A percentile compares a stretch with the other conserved stretches of the same genome.
These are phyloP conservation scores for Chytriomyces sp. DNA, from an alignment of 192 early-diverging fungal genomes.

Conservation along the genomic window DNA sequence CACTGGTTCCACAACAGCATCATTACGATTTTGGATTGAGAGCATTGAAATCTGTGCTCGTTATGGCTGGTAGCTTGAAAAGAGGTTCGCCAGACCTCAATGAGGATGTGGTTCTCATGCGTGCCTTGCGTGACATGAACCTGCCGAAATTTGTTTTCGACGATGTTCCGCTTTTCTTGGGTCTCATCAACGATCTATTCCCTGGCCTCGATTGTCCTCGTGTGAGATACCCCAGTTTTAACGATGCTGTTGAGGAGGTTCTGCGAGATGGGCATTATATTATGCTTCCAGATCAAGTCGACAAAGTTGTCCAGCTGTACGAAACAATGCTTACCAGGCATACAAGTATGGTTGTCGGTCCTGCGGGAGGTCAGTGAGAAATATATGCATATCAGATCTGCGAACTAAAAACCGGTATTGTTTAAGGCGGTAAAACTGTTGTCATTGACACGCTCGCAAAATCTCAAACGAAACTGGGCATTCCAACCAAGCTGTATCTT, in stretches of 20 bases:
- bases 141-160: conserved; percentile 70
- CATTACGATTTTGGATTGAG: conserved; percentile 69
- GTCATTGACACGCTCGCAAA: conserved; percentile 65
- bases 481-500: conserved; percentile 62
- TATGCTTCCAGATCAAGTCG: conserved; percentile 64
- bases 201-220: conserved; percentile 68
- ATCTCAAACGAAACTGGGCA: conserved; percentile 64
- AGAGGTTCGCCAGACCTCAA: conserved; percentile 64
- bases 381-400: not conserved
- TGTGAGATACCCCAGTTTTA: conserved; percentile 67
- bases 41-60: conserved; percentile 64
- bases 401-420: not conserved
- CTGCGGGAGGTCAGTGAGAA: conserved; percentile 49
- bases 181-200: conserved; percentile 63
- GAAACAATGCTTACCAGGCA: conserved; percentile 69
- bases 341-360: conserved; percentile 66
- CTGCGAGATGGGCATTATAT: conserved; percentile 60
- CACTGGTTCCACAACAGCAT: conserved; percentile 15
- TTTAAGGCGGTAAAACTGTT: conserved; percentile 59
- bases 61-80: conserved; percentile 67
- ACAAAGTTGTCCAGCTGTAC: conserved; percentile 67
- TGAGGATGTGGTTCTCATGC: conserved; percentile 68
- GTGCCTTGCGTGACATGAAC: conserved; percentile 68
- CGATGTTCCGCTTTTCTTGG: conserved; percentile 65
- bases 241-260: conserved; percentile 67